A percentile compares a stretch with the other conserved stretches of the same genome.
phyloP scores from a whole-genome alignment of 257 asterid species.

The Petunia axillaris region DNA sequence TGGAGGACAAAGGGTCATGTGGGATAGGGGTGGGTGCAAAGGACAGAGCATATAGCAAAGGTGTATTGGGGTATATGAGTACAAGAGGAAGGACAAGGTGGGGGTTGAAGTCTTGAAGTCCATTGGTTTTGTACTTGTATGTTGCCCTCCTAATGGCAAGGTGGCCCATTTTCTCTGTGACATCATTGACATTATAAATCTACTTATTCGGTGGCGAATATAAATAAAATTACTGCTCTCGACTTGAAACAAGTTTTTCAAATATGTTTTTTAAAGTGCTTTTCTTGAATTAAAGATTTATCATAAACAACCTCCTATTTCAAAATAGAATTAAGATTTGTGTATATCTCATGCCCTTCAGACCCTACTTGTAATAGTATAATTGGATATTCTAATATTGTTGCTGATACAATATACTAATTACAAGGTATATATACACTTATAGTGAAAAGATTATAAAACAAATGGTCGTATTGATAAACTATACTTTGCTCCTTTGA shows the following conservation, averaged over 20 bases:
- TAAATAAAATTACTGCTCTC: neutral
- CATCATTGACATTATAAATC: neutral
- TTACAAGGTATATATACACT: too few relatives aligned
- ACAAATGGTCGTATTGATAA: too few relatives aligned
- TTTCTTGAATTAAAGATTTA: too few relatives aligned
- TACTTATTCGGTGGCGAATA: neutral
- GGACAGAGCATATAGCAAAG: conserved; percentile 45
- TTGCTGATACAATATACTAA: too few relatives aligned
- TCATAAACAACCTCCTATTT: too few relatives aligned
- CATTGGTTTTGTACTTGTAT: neutral
- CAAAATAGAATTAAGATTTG: too few relatives aligned
- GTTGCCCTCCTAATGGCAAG: neutral
- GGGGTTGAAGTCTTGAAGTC: conserved; percentile 30
- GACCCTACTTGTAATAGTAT: too few relatives aligned
- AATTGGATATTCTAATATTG: too few relatives aligned
- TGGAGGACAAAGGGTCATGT: neutral
- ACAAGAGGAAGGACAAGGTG: conserved; percentile 49
- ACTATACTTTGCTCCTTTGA: too few relatives aligned
- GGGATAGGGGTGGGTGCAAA: conserved; percentile 27
- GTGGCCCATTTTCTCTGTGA: neutral
- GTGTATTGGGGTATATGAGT: conserved; percentile 40
- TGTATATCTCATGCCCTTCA: too few relatives aligned
- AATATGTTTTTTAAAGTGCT: too few relatives aligned
- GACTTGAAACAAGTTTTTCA: neutral
- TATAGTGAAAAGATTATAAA: too few relatives aligned